Evolutionary conservation across 1,284 basidiomycete genomes (phyloP), one percentile per base, ranked within the genome.

Genomic region (Puccinia triticina): DNA sequence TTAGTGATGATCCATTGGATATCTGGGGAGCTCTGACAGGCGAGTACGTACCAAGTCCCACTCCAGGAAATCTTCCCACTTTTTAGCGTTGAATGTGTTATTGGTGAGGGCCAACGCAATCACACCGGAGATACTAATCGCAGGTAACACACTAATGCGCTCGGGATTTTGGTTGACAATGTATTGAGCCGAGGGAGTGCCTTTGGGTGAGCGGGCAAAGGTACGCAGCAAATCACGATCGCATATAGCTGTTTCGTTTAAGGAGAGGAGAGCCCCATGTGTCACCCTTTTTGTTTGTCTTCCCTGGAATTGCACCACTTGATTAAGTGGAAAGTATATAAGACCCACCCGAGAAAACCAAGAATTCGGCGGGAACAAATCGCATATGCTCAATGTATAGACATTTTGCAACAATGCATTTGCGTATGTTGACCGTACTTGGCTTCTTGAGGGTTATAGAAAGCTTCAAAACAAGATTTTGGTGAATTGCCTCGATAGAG

Each of bases 401-500:
- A 29, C 32, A 59, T 32, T 53, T 77, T 0, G 37, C 10, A 1
- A 50, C n/a, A 2, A 67, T 32, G 48, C 61, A 50, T 23, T 69
- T 78, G 40, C 32, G 43, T 11, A 78, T 69, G 46, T 78, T 61
- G 5, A 67, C 3, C 0, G 61, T 67, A 16, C 29, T 16, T 21
- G 76, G 43, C 14, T 78, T 78, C 46, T 72, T 72, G n/a, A 72
- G 48, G 4, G 69, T 72, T 14, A 69, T 69, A 18, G 23, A 23
- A 48, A 77, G 37, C 14, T 43, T 21, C 37, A 0, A 14, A 3
- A 50, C 48, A 21, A 53, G 40, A 3, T 48, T 53, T 8, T 34
- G 18, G n/a, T 78, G 76, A 40, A 67, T 23, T 0, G 76, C 48
- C 21, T 48, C 29, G 1, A 78, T 23, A 34, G 37, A 29, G 29